phyloP scores from a whole-genome alignment of 1,139 yeast species.

The Lodderomyces margitis region DNA sequence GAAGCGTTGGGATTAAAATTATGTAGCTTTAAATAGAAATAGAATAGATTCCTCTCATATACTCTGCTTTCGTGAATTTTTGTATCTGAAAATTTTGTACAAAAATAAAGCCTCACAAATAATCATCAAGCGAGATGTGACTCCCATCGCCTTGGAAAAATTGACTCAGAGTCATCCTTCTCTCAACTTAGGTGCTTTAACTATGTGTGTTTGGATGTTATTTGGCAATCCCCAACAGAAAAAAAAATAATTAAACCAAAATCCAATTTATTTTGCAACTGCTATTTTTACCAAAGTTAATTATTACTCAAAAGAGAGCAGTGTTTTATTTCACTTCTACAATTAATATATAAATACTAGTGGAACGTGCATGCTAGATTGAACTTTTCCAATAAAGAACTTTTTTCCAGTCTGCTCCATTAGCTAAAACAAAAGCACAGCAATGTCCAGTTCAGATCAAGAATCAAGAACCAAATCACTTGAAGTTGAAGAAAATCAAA shows the following conservation, averaged over 20 bases:
- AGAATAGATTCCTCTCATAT: background rate
- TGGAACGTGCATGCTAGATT: background rate
- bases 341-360: background rate
- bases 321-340: background rate
- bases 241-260: background rate
- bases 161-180: conserved; percentile 14
- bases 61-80: background rate
- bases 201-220: conserved; percentile 9
- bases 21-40: background rate
- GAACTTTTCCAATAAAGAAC: background rate
- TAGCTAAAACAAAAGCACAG: background rate
- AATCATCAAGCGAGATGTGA: conserved; percentile 1
- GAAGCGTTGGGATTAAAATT: background rate
- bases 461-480: conserved; percentile 7
- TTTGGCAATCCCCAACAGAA: conserved; percentile 3
- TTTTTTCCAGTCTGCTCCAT: background rate
- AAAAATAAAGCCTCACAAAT: no score
- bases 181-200: background rate
- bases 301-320: background rate
- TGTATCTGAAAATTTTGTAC: no score
- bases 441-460: background rate
- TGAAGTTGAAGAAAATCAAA: conserved; percentile 11
- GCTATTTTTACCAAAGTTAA: background rate
- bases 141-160: background rate
- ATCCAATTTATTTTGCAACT: conserved; percentile 4